Evolutionary conservation across 2,329 filamentous ascomycete species (phyloP).

Genomic region (Aureobasidium sp.): DNA sequence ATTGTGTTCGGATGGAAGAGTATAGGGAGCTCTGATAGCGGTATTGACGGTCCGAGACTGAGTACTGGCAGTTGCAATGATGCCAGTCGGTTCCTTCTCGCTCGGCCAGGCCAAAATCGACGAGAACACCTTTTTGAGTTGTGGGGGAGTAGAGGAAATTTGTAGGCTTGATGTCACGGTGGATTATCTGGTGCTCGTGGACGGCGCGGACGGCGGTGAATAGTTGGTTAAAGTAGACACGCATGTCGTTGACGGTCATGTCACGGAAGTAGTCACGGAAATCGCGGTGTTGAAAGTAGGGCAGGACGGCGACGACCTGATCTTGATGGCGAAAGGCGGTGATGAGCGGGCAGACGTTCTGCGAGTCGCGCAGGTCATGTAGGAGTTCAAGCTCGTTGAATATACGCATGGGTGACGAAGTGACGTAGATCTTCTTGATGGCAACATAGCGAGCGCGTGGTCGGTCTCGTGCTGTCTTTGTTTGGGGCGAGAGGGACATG

Average conservation of each 20-base stretch:
- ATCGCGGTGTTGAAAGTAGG: constrained; percentile 92
- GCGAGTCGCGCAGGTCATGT: constrained; percentile 74
- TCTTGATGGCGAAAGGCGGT: constrained; percentile 94
- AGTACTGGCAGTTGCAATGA: constrained; percentile 73
- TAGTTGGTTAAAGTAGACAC: constrained; percentile 80
- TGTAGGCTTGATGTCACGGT: constrained; percentile 94
- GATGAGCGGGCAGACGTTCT: constrained; percentile 87
- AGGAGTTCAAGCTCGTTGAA: constrained; percentile 94
- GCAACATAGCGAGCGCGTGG: constrained; percentile 71
- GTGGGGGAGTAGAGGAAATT: constrained; percentile 91
- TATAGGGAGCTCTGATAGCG: constrained; percentile 52
- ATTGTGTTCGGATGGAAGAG: constrained; percentile 27
- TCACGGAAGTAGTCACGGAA: constrained; percentile 92
- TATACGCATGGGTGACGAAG: constrained; percentile 86
- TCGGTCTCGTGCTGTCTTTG: constrained; percentile 42
- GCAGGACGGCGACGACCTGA: constrained; percentile 89
- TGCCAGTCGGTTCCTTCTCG: constrained; percentile 62
- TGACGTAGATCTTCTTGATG: constrained; percentile 99
- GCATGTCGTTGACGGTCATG: constrained; percentile 79
- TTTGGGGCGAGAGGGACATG: constrained; percentile 52
- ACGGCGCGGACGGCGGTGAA: constrained; percentile 80
- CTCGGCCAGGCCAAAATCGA: constrained; percentile 98
- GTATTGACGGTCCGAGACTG: constrained; percentile 53
- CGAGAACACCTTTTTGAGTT: constrained; percentile 75
- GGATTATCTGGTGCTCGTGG: constrained; percentile 77